phyloP scores from a whole-genome alignment of 495 filamentous ascomycete species.

The Barbatosphaeria neglecta region DNA sequence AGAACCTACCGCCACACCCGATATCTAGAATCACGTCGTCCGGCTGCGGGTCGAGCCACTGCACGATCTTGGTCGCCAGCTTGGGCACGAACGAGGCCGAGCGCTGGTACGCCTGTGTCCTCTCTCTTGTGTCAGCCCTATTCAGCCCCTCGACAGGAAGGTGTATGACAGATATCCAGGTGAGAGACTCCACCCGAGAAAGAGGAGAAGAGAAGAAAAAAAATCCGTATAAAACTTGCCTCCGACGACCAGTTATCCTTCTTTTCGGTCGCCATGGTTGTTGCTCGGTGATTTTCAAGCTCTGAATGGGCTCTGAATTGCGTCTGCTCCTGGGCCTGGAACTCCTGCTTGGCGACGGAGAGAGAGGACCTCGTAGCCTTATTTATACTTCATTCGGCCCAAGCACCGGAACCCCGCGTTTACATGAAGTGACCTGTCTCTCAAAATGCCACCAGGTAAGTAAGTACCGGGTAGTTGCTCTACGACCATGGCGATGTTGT shows the following conservation, averaged over 20 bases:
- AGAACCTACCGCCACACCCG: slow-evolving; percentile 55
- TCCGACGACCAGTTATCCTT: slow-evolving; percentile 51
- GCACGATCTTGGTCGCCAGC: slow-evolving; percentile 51
- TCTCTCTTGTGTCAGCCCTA: slow-evolving; percentile 1
- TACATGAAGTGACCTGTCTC: too few relatives aligned
- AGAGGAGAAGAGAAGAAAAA: background rate
- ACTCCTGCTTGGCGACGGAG: background rate
- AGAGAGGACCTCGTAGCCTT: background rate
- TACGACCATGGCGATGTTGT: too few relatives aligned
- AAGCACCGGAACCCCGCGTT: background rate
- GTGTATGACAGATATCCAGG: too few relatives aligned
- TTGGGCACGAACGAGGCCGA: slow-evolving; percentile 64
- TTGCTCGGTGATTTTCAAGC: background rate
- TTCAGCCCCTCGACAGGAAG: background rate
- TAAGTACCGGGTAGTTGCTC: too few relatives aligned
- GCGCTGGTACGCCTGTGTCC: slow-evolving; percentile 46
- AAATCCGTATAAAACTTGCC: slow-evolving; percentile 19
- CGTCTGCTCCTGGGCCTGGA: too few relatives aligned
- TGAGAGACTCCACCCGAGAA: too few relatives aligned
- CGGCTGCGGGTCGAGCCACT: slow-evolving; percentile 49
- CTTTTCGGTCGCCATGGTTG: slow-evolving; percentile 16
- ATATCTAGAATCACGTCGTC: slow-evolving; percentile 59
- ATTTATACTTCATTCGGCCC: too few relatives aligned
- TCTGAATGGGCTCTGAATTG: too few relatives aligned
- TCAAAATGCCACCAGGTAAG: too few relatives aligned